Conservation (phyloP, 306 rosid species). For the Lotus japonicus region DNA sequence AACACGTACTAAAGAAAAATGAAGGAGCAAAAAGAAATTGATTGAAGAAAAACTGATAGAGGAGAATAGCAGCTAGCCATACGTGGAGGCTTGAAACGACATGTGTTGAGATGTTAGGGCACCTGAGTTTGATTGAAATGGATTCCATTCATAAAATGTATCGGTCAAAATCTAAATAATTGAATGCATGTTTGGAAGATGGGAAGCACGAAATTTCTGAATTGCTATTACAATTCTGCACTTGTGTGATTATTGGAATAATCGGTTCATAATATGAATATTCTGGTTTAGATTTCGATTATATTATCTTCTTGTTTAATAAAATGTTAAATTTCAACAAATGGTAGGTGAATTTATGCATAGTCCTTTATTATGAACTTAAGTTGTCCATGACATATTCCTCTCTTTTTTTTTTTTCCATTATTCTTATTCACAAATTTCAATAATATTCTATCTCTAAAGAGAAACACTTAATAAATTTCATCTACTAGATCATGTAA, state of each 20-base stretch:
- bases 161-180: slow-evolving; percentile 24
- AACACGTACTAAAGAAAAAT: neutral
- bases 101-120: slow-evolving; percentile 5
- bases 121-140: slow-evolving; percentile 9
- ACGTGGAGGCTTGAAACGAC: slow-evolving; percentile 8
- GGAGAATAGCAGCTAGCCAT: neutral
- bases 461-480: no score
- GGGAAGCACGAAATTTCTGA: slow-evolving; percentile 30
- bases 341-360: no score
- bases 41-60: neutral
- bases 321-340: no score
- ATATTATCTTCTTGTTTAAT: no score
- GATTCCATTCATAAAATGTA: neutral
- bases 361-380: no score
- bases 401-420: neutral
- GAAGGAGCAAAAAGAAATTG: neutral
- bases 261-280: no score
- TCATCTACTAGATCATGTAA: no score
- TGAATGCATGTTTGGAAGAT: slow-evolving; percentile 29
- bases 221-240: no score
- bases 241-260: no score
- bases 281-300: no score
- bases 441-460: no score
- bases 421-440: neutral
- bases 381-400: no score